Conservation (phyloP, 345 rosid genomes). For the Clarkia xantiana region DNA sequence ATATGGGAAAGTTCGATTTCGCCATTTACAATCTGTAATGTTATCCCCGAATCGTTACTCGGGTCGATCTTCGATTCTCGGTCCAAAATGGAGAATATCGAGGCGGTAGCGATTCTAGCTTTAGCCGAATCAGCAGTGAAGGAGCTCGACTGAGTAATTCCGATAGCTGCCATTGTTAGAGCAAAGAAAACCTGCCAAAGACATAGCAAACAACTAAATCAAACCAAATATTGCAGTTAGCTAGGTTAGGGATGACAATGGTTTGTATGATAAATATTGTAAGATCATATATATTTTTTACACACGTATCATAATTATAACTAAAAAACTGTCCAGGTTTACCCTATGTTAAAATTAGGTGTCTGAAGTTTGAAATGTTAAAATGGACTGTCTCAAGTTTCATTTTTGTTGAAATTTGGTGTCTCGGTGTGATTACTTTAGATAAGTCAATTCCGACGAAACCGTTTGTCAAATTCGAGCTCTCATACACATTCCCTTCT, state of each 20-base stretch:
- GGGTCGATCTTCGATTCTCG: constrained; percentile 53
- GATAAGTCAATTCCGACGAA: too few relatives aligned
- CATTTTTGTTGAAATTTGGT: too few relatives aligned
- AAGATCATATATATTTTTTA: too few relatives aligned
- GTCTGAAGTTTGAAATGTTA: too few relatives aligned
- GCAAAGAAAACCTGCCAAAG: constrained; percentile 57
- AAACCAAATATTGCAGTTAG: neutral
- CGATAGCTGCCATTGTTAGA: constrained; percentile 54
- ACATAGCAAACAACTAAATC: neutral
- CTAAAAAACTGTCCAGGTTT: too few relatives aligned
- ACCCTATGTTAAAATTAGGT: too few relatives aligned
- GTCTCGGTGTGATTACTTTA: too few relatives aligned
- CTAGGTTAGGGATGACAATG: neutral
- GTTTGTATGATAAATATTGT: too few relatives aligned
- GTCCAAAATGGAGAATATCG: constrained; percentile 58
- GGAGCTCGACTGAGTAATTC: constrained; percentile 63
- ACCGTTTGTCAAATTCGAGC: too few relatives aligned
- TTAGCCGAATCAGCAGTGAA: constrained; percentile 49
- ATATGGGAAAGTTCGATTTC: constrained; percentile 58
- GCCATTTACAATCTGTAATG: constrained; percentile 39
- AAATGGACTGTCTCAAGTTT: too few relatives aligned
- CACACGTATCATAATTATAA: too few relatives aligned
- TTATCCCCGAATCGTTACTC: constrained; percentile 52
- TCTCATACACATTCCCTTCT: too few relatives aligned
- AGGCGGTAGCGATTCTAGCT: constrained; percentile 52